Percentiles rank a stretch among this genome's conserved stretches.
Conservation (phyloP, 2,329 filamentous ascomycete genomes). For the Capronia americana region DNA sequence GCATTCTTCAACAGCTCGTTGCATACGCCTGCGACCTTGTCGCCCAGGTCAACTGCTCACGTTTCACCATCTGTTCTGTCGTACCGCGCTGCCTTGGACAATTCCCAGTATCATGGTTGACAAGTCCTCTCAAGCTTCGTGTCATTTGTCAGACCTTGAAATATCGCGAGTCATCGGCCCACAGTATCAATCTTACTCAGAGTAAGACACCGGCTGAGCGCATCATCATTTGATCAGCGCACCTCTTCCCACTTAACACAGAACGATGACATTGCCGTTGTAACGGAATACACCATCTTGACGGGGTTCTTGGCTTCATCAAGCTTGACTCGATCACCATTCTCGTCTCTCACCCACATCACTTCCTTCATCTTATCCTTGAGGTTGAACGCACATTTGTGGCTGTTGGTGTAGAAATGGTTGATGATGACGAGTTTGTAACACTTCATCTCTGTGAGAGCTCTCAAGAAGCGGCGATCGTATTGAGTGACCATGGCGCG, state of each 20-base stretch:
- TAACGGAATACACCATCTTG: constrained; percentile 3
- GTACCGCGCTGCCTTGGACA: not conserved
- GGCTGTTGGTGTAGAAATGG: not conserved
- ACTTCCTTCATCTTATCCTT: not conserved
- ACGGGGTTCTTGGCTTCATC: not conserved
- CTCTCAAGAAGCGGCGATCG: constrained; percentile 51
- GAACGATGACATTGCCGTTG: not conserved
- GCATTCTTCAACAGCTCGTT: not conserved
- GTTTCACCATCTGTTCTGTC: not conserved
- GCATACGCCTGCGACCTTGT: too few relatives aligned
- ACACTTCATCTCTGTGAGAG: constrained; percentile 45
- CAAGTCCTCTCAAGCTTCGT: not conserved
- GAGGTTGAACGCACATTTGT: not conserved
- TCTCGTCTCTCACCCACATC: constrained; percentile 2
- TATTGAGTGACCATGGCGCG: constrained; percentile 44
- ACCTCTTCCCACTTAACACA: constrained; percentile 2
- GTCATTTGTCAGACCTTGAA: constrained; percentile 2
- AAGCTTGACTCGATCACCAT: constrained; percentile 1
- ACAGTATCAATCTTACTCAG: not conserved
- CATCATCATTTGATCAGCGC: not conserved
- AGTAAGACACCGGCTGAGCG: not conserved
- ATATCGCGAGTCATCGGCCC: not conserved
- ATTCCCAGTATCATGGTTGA: not conserved
- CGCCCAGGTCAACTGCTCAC: not conserved
- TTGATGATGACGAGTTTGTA: not conserved